These are phyloP conservation scores for Pseudogymnoascus pannorum DNA, from an alignment of 2,329 filamentous ascomycete species.

Conservation along the genomic window DNA sequence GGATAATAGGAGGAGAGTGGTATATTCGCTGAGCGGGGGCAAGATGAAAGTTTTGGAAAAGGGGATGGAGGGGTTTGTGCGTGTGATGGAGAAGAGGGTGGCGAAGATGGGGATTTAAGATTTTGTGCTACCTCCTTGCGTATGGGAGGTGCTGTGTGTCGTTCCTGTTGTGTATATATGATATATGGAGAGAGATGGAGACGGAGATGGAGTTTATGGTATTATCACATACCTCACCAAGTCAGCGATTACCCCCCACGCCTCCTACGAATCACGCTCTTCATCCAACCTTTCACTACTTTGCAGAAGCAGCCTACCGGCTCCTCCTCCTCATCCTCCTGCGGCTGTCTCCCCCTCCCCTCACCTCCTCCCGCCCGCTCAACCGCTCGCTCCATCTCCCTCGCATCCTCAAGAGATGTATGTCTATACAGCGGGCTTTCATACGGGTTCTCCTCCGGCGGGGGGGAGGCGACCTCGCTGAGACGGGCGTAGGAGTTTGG, in stretches of 20 bases:
- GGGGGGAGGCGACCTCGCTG: neutral
- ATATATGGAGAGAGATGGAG: too few relatives aligned
- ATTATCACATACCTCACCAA: neutral
- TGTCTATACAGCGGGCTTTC: neutral
- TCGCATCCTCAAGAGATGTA: neutral
- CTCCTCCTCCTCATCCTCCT: neutral
- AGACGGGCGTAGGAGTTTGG: neutral
- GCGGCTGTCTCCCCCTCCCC: neutral
- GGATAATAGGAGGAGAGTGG: slow-evolving; percentile 43
- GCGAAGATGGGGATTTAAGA: slow-evolving; percentile 32
- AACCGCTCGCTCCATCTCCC: neutral
- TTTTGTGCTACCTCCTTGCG: too few relatives aligned
- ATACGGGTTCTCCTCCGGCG: neutral
- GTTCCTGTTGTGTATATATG: too few relatives aligned
- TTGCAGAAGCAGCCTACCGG: neutral
- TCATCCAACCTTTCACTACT: neutral
- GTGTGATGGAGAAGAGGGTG: slow-evolving; percentile 52
- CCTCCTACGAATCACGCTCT: neutral
- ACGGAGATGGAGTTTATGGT: neutral
- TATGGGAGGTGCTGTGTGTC: neutral
- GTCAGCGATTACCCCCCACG: neutral
- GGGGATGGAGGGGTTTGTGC: slow-evolving; percentile 61
- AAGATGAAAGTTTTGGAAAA: slow-evolving; percentile 47
- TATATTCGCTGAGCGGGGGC: slow-evolving; percentile 55
- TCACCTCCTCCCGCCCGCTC: neutral